Conservation (phyloP, 78 protist species). For the Dictyostelium citrinum region DNA sequence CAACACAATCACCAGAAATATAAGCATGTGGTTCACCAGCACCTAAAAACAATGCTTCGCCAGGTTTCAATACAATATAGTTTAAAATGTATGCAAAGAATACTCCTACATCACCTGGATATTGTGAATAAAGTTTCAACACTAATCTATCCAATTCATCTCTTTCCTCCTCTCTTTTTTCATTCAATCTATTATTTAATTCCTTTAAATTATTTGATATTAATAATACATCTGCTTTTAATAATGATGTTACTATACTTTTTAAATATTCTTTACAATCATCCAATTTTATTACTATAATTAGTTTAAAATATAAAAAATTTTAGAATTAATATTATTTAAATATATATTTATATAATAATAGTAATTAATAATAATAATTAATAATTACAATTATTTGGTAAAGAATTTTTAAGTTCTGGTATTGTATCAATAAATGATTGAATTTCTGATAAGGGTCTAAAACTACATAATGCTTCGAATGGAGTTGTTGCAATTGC, state of each 20-base stretch:
- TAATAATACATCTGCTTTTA: slow-evolving; percentile 1
- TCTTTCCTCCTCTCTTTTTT: neutral
- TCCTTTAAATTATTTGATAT: neutral
- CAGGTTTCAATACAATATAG: slow-evolving; percentile 83
- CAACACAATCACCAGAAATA: slow-evolving; percentile 91
- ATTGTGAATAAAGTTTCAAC: slow-evolving; percentile 24
- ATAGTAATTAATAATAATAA: too few relatives aligned
- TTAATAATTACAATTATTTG: slow-evolving; percentile 10
- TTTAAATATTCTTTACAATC: slow-evolving; percentile 32
- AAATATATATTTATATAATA: too few relatives aligned
- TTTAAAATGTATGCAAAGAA: slow-evolving; percentile 94
- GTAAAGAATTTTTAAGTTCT: slow-evolving; percentile 47
- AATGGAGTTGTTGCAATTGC: slow-evolving; percentile 94
- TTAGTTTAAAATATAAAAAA: neutral
- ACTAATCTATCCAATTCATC: slow-evolving; percentile 30
- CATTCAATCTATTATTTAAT: slow-evolving; percentile 11
- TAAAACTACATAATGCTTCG: slow-evolving; percentile 93
- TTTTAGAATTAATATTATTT: too few relatives aligned
- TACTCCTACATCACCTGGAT: slow-evolving; percentile 95
- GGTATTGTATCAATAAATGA: slow-evolving; percentile 22
- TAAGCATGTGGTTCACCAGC: slow-evolving; percentile 98
- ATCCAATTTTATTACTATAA: neutral
- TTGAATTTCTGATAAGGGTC: slow-evolving; percentile 79
- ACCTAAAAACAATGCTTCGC: slow-evolving; percentile 93
- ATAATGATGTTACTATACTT: slow-evolving; percentile 26